Evolutionary conservation across 2,329 filamentous ascomycete species (phyloP).

Genomic region (Coniochaeta sp.): DNA sequence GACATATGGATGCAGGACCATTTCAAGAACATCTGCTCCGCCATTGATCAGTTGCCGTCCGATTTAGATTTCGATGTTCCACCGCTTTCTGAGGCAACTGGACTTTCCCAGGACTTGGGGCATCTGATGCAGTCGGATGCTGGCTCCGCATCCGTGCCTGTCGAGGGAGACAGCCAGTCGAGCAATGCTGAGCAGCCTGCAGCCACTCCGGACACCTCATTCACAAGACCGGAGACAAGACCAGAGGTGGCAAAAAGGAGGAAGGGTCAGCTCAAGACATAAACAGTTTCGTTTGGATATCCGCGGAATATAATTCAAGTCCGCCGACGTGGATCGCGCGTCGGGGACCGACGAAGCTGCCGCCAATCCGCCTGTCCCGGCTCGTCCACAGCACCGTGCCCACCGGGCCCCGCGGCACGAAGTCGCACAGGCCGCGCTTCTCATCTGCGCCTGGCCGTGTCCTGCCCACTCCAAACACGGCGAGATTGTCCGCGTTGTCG

Average conservation of each 20-base stretch:
- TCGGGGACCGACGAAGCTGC: constrained; percentile 7
- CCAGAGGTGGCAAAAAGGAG: neutral
- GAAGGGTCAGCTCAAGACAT: too few relatives aligned
- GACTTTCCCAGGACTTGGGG: too few relatives aligned
- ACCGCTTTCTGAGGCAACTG: too few relatives aligned
- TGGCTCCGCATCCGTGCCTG: too few relatives aligned
- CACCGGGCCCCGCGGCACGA: neutral
- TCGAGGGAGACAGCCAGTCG: too few relatives aligned
- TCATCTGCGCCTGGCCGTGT: neutral
- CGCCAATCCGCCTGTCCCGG: constrained; percentile 10
- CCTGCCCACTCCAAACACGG: constrained; percentile 6
- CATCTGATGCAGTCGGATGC: too few relatives aligned
- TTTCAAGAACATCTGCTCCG: constrained; percentile 28
- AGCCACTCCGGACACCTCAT: neutral
- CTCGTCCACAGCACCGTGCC: constrained; percentile 13
- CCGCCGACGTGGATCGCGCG: constrained; percentile 7
- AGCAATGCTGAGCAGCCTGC: neutral
- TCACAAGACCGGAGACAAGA: neutral
- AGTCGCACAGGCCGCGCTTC: neutral
- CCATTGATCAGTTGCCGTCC: constrained; percentile 23
- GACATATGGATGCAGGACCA: constrained; percentile 26
- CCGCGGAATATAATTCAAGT: too few relatives aligned
- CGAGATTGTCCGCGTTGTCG: constrained; percentile 3
- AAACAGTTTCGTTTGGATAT: too few relatives aligned
- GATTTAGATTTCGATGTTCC: too few relatives aligned